Evolutionary conservation across 192 early-diverging fungal species (phyloP), one percentile per base, ranked within the genome.

Genomic region (Fimicolochytrium jonesii): DNA sequence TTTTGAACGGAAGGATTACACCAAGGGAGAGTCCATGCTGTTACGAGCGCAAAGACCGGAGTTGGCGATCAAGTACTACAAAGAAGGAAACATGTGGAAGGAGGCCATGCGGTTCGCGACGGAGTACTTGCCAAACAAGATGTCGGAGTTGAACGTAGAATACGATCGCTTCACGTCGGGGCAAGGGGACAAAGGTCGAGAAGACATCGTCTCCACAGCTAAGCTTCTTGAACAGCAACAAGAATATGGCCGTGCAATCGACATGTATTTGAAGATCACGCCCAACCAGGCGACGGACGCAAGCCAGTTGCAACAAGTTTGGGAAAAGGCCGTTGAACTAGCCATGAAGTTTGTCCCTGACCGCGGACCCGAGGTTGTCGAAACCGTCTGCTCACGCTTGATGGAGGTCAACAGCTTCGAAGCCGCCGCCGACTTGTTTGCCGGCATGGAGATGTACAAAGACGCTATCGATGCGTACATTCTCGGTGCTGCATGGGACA

Each of bases 391-490:
- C 59, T 30, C 62, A 2, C 50, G 76, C 11, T 50, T 83, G 47
- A 59, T 78, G 33, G 64, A 76, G 18, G 62, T 79, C 67, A 75
- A 80, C 48, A 64, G 64, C 51, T 82, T 64, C 64, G 76, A 68
- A n/a, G 64, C 70, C 20, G 84, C 84, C 0, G 84, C 63, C 4
- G 79, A 86, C 31, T 61, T 86, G 10, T 83, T 72, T 48, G 63
- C 73, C 37, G 70, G 64, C 9, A 65, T 73, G 45, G 79, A 80
- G 57, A 69, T 77, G 69, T 77, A 77, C 59, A 80, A 83, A 46
- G 82, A 85, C 32, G 79, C 82, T 3, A 83, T 83, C 37, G 84
- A 86, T 56, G 71, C 76, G 30, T 86, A 71, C 69, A 73, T 83
- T 20, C 10, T 61, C 13, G 74, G 67, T 7, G 72, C 69, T 2